Base-by-base conservation (phyloP, 129 eudicot species). In the Flaveria robusta region DNA sequence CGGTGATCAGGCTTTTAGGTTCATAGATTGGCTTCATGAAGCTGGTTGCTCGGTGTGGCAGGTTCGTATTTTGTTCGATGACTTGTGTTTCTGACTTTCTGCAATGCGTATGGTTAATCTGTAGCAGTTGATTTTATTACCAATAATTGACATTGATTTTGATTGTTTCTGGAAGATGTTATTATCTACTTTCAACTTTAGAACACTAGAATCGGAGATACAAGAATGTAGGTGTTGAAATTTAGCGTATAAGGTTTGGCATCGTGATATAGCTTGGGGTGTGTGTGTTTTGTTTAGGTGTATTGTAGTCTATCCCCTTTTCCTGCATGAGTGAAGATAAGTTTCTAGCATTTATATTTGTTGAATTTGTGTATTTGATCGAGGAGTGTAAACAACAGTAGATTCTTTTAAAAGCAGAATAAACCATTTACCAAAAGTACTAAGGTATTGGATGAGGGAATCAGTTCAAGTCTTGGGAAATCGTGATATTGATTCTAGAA, bases 31-130 rank as follows among this genome's bases (percentile, higher is more conserved):
- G 97, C 90, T 95, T 80, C 88, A 86, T 50, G 64, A 74, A 7
- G 87, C 97, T 74, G 99, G 99, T 78, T 95, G 96, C 88, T 87
- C 99, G 3, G 84, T 95, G 31, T 95, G 99, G 99, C 99, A 95
- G 97, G 99, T 87, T 19, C 65, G 18, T 1, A n/a, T 60, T 71
- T 77, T 74, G 46, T 13, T 72, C 46, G 60, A 27, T 66, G 10
- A 43, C n/a, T 60, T 81, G 10, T 59, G n/a, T 34, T 5, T 34
- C 7, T 34, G 2, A n/a, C n/a, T 60, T 70, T 45, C 43, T 46
- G 65, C 23, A 70, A 47, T 46, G 72, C 60, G 7, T 74, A 2
- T 67, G 47, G 34, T 11, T 22, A 4, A 22, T 11, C 9, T 56
- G 10, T 56, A 22, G 70, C 42, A 18, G 39, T 60, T 62, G 51